phyloP scores from a whole-genome alignment of 306 rosid species.

The Hippophae tibetana region DNA sequence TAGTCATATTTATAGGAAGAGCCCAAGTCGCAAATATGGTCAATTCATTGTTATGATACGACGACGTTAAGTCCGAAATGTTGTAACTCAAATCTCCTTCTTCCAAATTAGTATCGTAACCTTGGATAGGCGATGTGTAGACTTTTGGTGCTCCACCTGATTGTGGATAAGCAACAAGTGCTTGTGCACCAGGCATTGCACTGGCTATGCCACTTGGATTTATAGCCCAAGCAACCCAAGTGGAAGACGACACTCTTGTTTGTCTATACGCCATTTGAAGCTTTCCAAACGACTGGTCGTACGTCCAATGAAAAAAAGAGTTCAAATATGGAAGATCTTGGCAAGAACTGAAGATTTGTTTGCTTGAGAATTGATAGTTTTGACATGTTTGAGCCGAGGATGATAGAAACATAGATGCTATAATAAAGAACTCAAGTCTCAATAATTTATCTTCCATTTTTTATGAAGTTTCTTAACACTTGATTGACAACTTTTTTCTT shows the following conservation, averaged over 20 bases:
- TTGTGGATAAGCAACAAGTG: slow-evolving; percentile 39
- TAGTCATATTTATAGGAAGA: slow-evolving; percentile 23
- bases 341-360: slow-evolving; percentile 25
- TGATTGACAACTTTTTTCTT: too few species aligned
- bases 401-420: slow-evolving; percentile 20
- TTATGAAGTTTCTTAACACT: too few species aligned
- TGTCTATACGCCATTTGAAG: slow-evolving; percentile 56
- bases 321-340: slow-evolving; percentile 34
- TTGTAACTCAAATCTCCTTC: slow-evolving; percentile 24
- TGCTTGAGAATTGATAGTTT: slow-evolving; percentile 20
- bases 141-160: slow-evolving; percentile 20
- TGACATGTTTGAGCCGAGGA: slow-evolving; percentile 44
- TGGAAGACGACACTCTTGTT: slow-evolving; percentile 20
- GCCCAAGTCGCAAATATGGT: slow-evolving; percentile 36
- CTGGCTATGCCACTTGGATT: slow-evolving; percentile 18
- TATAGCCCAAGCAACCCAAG: slow-evolving; percentile 74
- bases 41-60: slow-evolving; percentile 27
- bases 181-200: slow-evolving; percentile 53
- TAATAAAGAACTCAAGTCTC: slow-evolving; percentile 20
- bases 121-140: slow-evolving; percentile 16
- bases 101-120: background rate
- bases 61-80: slow-evolving; percentile 16
- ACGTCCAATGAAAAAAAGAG: slow-evolving; percentile 63
- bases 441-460: background rate
- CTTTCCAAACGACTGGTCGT: slow-evolving; percentile 18